These are phyloP conservation scores for Pharnaceum exiguum DNA, from an alignment of 148 eudicot genomes.

Conservation along the genomic window DNA sequence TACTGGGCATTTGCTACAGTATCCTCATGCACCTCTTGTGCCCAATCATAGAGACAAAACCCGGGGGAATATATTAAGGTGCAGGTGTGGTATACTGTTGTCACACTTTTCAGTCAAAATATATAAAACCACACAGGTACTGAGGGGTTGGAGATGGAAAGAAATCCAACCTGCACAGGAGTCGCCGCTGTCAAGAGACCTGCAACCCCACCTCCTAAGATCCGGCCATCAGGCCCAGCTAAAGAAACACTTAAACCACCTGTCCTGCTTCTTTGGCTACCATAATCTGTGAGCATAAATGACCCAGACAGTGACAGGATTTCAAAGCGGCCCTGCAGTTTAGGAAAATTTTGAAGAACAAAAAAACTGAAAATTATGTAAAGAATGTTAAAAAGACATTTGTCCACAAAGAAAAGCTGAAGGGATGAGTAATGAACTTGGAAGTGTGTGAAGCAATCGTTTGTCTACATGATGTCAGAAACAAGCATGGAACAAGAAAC, in stretches of 20 bases:
- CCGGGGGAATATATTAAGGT: too few relatives aligned
- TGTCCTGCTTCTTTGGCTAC: constrained; percentile 61
- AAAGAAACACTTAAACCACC: constrained; percentile 80
- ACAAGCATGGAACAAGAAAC: too few relatives aligned
- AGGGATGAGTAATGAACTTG: too few relatives aligned
- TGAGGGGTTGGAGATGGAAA: constrained; percentile 4
- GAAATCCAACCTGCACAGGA: constrained; percentile 71
- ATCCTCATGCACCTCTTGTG: too few relatives aligned
- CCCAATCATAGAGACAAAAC: too few relatives aligned
- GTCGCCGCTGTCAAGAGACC: constrained; percentile 79
- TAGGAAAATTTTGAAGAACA: not conserved
- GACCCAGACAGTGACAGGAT: constrained; percentile 85
- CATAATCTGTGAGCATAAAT: constrained; percentile 62
- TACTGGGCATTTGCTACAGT: too few relatives aligned
- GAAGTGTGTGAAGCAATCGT: too few relatives aligned
- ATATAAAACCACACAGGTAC: too few relatives aligned
- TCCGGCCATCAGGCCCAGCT: constrained; percentile 83
- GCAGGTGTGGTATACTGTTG: too few relatives aligned
- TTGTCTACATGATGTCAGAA: too few relatives aligned
- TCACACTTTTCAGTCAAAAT: too few relatives aligned
- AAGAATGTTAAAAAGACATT: not conserved
- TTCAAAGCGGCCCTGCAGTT: constrained; percentile 78
- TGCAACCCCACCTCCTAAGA: constrained; percentile 83
- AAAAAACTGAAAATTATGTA: not conserved
- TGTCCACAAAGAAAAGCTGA: not conserved